phyloP scores from a whole-genome alignment of 2,329 filamentous ascomycete species.

The Verticillium klebahnii region DNA sequence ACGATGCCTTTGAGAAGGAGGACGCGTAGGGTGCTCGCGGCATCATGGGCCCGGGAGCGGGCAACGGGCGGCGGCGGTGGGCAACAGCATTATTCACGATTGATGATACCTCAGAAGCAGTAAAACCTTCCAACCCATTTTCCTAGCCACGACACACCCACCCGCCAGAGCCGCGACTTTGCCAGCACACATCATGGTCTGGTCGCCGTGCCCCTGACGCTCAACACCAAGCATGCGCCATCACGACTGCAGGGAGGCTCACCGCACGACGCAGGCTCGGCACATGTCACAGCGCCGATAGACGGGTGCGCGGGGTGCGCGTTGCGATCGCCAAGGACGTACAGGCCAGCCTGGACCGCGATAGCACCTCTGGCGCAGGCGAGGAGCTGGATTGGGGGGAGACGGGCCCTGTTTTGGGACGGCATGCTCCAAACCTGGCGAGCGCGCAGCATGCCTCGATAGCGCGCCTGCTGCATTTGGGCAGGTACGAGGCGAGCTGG shows the following conservation, averaged over 20 bases:
- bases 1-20: slow-evolving; percentile 59
- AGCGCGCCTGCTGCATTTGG: not conserved
- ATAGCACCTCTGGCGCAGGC: not conserved
- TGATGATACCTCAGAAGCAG: slow-evolving; percentile 3
- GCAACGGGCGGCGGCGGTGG: not conserved
- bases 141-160: not conserved
- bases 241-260: no score
- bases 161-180: no score
- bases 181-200: no score
- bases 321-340: not conserved
- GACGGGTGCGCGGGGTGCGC: not conserved
- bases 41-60: not conserved
- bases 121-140: not conserved
- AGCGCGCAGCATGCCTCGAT: not conserved
- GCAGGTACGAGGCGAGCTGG: not conserved
- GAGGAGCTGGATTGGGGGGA: not conserved
- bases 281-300: not conserved
- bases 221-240: not conserved
- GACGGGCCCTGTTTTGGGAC: not conserved
- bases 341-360: not conserved
- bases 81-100: not conserved
- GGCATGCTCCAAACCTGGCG: not conserved
- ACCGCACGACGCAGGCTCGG: not conserved
- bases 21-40: slow-evolving; percentile 35
- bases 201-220: no score